Evolutionary conservation across 192 early-diverging fungal genomes (phyloP).

Genomic region (Coemansia sp.): DNA sequence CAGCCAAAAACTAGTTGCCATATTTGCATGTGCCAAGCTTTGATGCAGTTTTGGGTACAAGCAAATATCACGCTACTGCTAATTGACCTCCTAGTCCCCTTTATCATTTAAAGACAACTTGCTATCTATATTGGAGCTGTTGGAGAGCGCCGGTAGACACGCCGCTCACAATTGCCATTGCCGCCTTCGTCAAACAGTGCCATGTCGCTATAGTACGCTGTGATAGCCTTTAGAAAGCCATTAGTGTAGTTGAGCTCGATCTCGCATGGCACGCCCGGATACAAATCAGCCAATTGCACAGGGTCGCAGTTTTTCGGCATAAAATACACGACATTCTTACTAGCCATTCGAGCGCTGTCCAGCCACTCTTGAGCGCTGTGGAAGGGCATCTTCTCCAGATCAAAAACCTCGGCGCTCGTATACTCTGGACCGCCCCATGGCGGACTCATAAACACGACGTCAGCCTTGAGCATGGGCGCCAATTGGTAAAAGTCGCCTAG

Average conservation of each 20-base stretch:
- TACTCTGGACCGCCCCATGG: constrained; percentile 95
- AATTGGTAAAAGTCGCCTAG: constrained; percentile 83
- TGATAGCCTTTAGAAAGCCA: constrained; percentile 64
- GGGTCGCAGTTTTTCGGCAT: constrained; percentile 79
- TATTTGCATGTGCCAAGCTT: neutral
- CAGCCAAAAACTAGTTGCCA: neutral
- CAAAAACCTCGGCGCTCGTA: constrained; percentile 44
- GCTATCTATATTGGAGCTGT: neutral
- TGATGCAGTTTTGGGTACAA: neutral
- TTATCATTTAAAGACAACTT: neutral
- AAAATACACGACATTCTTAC: constrained; percentile 78
- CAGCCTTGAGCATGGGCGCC: constrained; percentile 69
- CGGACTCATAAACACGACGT: constrained; percentile 89
- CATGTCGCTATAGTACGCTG: constrained; percentile 78
- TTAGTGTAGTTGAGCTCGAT: constrained; percentile 74
- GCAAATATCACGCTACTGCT: neutral
- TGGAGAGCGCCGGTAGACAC: neutral
- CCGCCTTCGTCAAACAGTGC: constrained; percentile 17
- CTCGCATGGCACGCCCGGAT: constrained; percentile 64
- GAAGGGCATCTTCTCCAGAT: constrained; percentile 44
- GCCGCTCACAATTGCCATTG: neutral
- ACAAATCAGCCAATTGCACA: constrained; percentile 61
- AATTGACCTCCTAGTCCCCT: neutral
- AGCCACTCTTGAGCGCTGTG: constrained; percentile 57
- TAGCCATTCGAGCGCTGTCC: constrained; percentile 60